phyloP scores from a whole-genome alignment of 2,329 filamentous ascomycete species.

The Bipolaris victoriae region DNA sequence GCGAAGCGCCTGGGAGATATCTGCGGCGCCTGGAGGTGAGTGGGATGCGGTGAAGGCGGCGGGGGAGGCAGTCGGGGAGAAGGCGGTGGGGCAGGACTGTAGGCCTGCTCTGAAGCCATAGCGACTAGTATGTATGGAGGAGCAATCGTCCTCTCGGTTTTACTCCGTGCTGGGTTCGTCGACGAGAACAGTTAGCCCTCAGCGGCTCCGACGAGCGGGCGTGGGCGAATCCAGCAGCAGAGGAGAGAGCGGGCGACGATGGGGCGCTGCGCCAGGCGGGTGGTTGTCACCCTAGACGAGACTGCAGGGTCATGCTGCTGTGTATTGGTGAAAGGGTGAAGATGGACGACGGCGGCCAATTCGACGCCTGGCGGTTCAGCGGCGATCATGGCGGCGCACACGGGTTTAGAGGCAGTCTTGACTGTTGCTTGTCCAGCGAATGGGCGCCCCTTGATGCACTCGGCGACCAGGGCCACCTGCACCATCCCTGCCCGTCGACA shows the following conservation, averaged over 20 bases:
- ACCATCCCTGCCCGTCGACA: conserved; percentile 16
- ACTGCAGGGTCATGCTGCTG: conserved; percentile 16
- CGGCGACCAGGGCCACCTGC: conserved; percentile 17
- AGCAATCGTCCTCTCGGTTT: conserved; percentile 4
- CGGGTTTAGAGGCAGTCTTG: conserved; percentile 23
- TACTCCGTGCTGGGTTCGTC: neutral
- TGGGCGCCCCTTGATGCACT: conserved; percentile 19
- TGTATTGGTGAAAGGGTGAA: conserved; percentile 13
- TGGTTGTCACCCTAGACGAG: conserved; percentile 27
- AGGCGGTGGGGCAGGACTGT: conserved; percentile 23
- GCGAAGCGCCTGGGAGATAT: conserved; percentile 45
- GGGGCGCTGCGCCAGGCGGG: conserved; percentile 15
- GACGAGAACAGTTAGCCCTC: conserved; percentile 23
- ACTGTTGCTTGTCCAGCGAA: conserved; percentile 23
- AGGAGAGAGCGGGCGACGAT: conserved; percentile 16
- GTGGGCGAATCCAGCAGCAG: conserved; percentile 28
- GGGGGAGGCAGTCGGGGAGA: conserved; percentile 29
- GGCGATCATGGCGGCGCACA: conserved; percentile 24
- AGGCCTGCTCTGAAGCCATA: conserved; percentile 18
- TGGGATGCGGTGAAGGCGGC: conserved; percentile 24
- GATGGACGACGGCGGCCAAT: conserved; percentile 23
- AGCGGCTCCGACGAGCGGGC: conserved; percentile 40
- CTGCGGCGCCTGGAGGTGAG: conserved; percentile 28
- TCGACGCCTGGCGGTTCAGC: conserved; percentile 23
- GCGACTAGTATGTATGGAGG: conserved; percentile 13